These are phyloP conservation scores for Magnaporthales sp. DNA, from an alignment of 2,329 filamentous ascomycete genomes.

Conservation along the genomic window DNA sequence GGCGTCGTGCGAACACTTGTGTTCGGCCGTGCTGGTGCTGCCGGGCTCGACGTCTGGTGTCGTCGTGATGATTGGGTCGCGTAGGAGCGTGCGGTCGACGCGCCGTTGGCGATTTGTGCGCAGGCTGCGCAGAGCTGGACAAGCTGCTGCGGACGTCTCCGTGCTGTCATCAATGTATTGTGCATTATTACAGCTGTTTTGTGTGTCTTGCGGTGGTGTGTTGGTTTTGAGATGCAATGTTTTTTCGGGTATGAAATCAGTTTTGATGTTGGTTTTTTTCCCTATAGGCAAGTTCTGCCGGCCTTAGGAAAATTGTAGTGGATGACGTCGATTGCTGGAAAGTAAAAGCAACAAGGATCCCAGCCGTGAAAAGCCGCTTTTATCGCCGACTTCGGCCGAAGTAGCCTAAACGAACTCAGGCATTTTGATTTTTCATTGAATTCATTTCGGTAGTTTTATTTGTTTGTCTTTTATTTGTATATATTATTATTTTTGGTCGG, in stretches of 20 bases:
- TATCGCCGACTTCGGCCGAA: background rate
- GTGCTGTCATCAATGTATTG: background rate
- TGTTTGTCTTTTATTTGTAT: no score
- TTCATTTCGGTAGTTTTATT: background rate
- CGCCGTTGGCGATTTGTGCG: background rate
- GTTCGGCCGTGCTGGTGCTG: background rate
- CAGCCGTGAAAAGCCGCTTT: background rate
- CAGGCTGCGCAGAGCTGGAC: conserved; percentile 7
- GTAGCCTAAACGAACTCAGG: background rate
- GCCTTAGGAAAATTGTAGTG: background rate
- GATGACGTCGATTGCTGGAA: background rate
- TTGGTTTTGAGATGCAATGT: background rate
- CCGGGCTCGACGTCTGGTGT: background rate
- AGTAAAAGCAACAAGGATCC: background rate
- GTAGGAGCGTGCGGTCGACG: background rate
- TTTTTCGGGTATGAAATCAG: background rate
- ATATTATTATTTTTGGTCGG: background rate
- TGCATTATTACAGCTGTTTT: background rate
- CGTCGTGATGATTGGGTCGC: background rate
- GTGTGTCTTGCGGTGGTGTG: background rate
- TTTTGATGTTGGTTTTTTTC: background rate
- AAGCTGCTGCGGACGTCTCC: background rate
- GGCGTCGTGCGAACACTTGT: background rate
- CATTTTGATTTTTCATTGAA: background rate
- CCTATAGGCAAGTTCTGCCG: background rate